Percentiles rank a stretch among this genome's conserved stretches.
Conservation (phyloP, 768 basidiomycete genomes). For the Lactarius indigo region DNA sequence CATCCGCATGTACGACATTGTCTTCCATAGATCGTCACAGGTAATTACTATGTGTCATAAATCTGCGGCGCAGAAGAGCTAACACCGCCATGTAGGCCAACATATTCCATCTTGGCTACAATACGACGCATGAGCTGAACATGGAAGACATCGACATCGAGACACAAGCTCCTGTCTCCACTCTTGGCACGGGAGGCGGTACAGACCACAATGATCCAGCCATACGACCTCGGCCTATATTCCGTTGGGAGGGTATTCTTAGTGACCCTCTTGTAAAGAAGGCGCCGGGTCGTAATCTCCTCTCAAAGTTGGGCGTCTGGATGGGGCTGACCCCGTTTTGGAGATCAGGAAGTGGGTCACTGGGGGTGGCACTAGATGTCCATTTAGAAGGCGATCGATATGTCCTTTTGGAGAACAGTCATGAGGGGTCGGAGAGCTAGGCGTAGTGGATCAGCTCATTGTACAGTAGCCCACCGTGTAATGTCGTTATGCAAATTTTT, state of each 20-base stretch:
- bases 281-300: constrained; percentile 12
- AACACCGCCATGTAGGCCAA: constrained; percentile 44
- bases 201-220: constrained; percentile 64
- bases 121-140: constrained; percentile 45
- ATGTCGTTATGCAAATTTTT: constrained; percentile 20
- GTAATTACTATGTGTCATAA: constrained; percentile 35
- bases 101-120: constrained; percentile 58
- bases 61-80: background rate
- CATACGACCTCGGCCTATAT: constrained; percentile 58
- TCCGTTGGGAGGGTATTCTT: constrained; percentile 69
- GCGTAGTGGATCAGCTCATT: background rate
- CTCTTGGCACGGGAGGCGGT: constrained; percentile 62
- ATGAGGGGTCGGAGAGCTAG: background rate
- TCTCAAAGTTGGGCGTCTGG: constrained; percentile 61
- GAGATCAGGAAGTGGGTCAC: constrained; percentile 48
- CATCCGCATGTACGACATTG: constrained; percentile 63
- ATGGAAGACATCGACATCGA: constrained; percentile 62
- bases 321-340: constrained; percentile 64
- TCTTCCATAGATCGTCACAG: constrained; percentile 49
- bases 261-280: constrained; percentile 45
- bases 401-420: constrained; percentile 37
- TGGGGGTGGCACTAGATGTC: constrained; percentile 60
- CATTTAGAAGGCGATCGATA: constrained; percentile 54
- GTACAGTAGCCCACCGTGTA: background rate
- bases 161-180: constrained; percentile 48